phyloP scores from a whole-genome alignment of 1,284 basidiomycete genomes.

The Calocybe gambosa region DNA sequence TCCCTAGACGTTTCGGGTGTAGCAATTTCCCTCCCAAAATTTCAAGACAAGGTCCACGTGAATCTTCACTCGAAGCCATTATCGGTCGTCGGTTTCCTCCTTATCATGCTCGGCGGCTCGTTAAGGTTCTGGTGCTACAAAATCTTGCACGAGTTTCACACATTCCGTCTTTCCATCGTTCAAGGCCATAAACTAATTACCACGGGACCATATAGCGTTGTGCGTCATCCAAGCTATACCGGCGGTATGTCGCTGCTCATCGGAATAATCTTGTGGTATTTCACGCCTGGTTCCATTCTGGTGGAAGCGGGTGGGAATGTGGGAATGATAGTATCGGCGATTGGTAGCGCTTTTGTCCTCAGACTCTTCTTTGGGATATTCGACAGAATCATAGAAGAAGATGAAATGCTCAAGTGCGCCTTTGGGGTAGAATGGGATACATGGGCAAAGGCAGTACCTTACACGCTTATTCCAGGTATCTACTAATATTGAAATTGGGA shows the following conservation, averaged over 20 bases:
- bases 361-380: background rate
- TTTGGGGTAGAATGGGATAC: conserved; percentile 8
- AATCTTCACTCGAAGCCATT: background rate
- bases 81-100: background rate
- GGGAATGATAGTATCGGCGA: background rate
- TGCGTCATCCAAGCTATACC: conserved; percentile 1
- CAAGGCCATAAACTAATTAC: background rate
- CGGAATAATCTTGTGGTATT: background rate
- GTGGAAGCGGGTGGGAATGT: background rate
- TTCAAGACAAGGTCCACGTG: background rate
- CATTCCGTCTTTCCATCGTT: background rate
- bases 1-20: background rate
- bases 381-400: conserved; percentile 3
- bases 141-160: background rate
- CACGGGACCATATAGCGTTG: background rate
- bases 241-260: background rate
- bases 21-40: background rate
- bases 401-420: background rate
- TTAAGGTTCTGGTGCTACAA: background rate
- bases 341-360: too few relatives aligned
- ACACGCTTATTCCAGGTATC: conserved; percentile 3
- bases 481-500: too few relatives aligned
- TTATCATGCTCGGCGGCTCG: background rate
- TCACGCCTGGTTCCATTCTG: background rate
- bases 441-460: conserved; percentile 6